Conservation (phyloP, 1,284 basidiomycete genomes). For the Ganoderma resinaceum region DNA sequence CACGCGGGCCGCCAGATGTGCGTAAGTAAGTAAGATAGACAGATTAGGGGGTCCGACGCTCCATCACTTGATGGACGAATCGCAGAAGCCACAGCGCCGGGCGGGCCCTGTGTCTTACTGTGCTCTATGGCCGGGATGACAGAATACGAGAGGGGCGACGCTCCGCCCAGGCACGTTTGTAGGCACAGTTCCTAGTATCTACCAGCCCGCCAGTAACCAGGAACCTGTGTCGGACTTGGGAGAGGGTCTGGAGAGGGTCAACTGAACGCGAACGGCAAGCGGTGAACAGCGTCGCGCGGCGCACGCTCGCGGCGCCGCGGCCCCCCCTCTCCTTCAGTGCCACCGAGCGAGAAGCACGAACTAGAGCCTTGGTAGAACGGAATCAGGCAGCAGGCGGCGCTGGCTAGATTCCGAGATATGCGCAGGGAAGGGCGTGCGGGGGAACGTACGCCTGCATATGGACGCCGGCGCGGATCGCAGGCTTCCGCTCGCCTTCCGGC, state of each 20-base stretch:
- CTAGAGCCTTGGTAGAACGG: constrained; percentile 10
- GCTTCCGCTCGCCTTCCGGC: neutral
- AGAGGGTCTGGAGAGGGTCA: neutral
- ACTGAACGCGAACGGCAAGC: neutral
- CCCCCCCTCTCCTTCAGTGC: neutral
- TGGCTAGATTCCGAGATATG: constrained; percentile 19
- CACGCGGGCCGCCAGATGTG: neutral
- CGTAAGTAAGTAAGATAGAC: no score
- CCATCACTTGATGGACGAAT: neutral
- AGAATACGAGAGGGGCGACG: neutral
- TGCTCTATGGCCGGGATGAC: neutral
- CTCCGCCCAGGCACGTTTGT: neutral
- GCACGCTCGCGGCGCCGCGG: neutral
- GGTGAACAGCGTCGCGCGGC: neutral
- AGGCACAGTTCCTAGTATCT: neutral
- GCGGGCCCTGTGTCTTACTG: neutral
- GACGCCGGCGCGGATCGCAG: constrained; percentile 8
- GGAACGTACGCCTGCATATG: constrained; percentile 17
- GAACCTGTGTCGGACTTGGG: neutral
- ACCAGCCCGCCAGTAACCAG: neutral
- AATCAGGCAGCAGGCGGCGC: constrained; percentile 9
- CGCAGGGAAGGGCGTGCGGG: constrained; percentile 15
- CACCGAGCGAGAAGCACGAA: neutral
- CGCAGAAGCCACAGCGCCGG: neutral
- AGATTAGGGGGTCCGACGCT: neutral